A percentile compares a stretch with the other conserved stretches of the same genome.
Conservation (phyloP, 1,284 basidiomycete species). For the Cryptococcus sp. region DNA sequence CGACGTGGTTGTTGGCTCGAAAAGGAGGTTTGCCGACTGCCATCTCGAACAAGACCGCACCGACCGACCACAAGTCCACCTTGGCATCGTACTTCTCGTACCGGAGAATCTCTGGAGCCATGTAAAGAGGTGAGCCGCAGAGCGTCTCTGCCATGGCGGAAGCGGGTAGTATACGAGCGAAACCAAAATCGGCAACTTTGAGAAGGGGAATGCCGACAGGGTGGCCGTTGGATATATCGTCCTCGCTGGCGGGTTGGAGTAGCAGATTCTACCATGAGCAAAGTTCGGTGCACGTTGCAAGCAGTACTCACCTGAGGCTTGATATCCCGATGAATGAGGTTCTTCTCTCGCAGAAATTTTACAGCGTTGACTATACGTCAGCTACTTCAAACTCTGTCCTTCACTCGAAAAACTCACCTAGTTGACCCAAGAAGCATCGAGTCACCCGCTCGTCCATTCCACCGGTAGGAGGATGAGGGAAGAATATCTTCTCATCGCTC, state of each 20-base stretch:
- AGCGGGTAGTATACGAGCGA: slow-evolving; percentile 85
- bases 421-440: slow-evolving; percentile 84
- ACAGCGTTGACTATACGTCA: slow-evolving; percentile 70
- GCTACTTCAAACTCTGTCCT: slow-evolving; percentile 11
- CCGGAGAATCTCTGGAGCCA: slow-evolving; percentile 96
- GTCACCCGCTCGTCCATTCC: slow-evolving; percentile 88
- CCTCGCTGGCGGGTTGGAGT: slow-evolving; percentile 71
- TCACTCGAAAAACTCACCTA: slow-evolving; percentile 56
- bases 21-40: slow-evolving; percentile 88
- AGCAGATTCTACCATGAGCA: slow-evolving; percentile 66
- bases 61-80: slow-evolving; percentile 96
- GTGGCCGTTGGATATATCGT: slow-evolving; percentile 77
- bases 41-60: slow-evolving; percentile 96
- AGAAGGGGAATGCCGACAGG: slow-evolving; percentile 88
- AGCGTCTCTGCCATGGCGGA: slow-evolving; percentile 95
- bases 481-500: slow-evolving; percentile 58
- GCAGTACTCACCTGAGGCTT: slow-evolving; percentile 73
- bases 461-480: slow-evolving; percentile 82
- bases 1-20: slow-evolving; percentile 92
- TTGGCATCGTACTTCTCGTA: slow-evolving; percentile 99
- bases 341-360: slow-evolving; percentile 80
- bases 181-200: slow-evolving; percentile 97
- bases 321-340: slow-evolving; percentile 94
- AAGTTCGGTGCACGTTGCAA: not conserved
- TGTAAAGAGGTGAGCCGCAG: slow-evolving; percentile 96